These are phyloP conservation scores for Colletotrichum gloeosporioides DNA, from an alignment of 2,329 filamentous ascomycete species.

Conservation along the genomic window DNA sequence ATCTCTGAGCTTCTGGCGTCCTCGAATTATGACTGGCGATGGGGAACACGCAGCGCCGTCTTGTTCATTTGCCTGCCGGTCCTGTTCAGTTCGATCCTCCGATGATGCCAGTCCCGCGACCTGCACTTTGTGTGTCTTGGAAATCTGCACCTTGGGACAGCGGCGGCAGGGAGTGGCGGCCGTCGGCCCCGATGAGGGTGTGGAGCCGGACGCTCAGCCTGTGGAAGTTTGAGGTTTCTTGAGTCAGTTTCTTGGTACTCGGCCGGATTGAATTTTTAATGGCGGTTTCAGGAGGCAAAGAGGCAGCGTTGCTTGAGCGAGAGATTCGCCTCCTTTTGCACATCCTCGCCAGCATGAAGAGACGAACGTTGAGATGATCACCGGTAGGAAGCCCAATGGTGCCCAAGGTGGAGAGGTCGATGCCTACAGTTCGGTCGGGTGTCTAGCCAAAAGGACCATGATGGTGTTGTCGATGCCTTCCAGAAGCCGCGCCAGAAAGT, in stretches of 20 bases:
- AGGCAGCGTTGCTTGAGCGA: conserved; percentile 2
- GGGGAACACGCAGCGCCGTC: neutral
- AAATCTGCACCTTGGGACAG: neutral
- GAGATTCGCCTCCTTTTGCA: neutral
- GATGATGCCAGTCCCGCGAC: neutral
- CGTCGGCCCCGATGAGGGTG: conserved; percentile 13
- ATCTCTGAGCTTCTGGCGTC: neutral
- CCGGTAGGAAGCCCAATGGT: conserved; percentile 8
- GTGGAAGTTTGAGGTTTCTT: conserved; percentile 2
- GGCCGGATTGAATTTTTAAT: conserved; percentile 18
- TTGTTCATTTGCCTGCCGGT: neutral
- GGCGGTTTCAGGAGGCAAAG: conserved; percentile 17
- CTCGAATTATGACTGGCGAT: neutral
- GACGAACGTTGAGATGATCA: conserved; percentile 15
- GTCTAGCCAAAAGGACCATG: neutral
- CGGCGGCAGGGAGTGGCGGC: neutral
- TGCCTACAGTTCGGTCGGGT: conserved; percentile 10
- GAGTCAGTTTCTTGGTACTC: conserved; percentile 4
- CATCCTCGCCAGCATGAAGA: neutral
- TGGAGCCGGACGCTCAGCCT: neutral
- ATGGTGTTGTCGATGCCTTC: conserved; percentile 3
- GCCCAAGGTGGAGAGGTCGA: conserved; percentile 20
- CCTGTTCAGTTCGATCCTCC: neutral
- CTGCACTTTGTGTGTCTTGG: neutral
- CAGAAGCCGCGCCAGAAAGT: conserved; percentile 8